Conservation (phyloP, 495 filamentous ascomycete species). For the Neurospora sp. region DNA sequence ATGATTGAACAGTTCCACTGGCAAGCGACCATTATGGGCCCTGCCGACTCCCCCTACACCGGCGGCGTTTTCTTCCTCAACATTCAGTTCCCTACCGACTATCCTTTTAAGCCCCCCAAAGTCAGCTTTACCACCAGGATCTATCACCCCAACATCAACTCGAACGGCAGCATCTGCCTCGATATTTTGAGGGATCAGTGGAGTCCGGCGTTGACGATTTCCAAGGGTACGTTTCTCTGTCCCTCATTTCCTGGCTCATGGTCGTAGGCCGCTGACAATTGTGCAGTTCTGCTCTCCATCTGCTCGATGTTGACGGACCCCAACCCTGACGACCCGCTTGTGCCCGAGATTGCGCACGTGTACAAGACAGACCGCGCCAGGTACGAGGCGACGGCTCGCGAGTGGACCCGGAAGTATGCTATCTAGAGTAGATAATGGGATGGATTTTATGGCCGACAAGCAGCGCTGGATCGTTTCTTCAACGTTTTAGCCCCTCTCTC, state of each 20-base stretch:
- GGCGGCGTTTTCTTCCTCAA: slow-evolving; percentile 96
- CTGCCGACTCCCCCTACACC: slow-evolving; percentile 93
- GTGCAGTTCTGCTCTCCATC: slow-evolving; percentile 85
- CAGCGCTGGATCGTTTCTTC: slow-evolving; percentile 4
- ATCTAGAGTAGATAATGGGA: slow-evolving; percentile 40
- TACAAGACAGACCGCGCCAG: slow-evolving; percentile 97
- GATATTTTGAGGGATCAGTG: slow-evolving; percentile 98
- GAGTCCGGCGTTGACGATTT: slow-evolving; percentile 97
- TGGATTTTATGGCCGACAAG: slow-evolving; percentile 2
- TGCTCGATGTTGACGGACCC: slow-evolving; percentile 99
- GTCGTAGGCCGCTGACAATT: slow-evolving; percentile 1
- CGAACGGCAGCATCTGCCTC: slow-evolving; percentile 96
- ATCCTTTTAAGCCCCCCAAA: slow-evolving; percentile 99
- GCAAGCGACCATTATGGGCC: slow-evolving; percentile 99
- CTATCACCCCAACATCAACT: slow-evolving; percentile 99
- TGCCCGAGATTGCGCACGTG: slow-evolving; percentile 97
- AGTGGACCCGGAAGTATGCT: slow-evolving; percentile 99
- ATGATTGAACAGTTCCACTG: slow-evolving; percentile 75
- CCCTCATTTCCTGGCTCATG: no score
- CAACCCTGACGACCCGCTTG: slow-evolving; percentile 96
- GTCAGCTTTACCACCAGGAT: slow-evolving; percentile 99
- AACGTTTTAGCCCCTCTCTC: background rate
- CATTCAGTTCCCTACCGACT: slow-evolving; percentile 99
- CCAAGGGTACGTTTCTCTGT: slow-evolving; percentile 61
- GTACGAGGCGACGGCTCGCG: slow-evolving; percentile 93